Percentiles rank a stretch among this genome's conserved stretches.
Evolutionary conservation across 805 yeast species (phyloP).

Genomic region (Starmerella scarabaei): DNA sequence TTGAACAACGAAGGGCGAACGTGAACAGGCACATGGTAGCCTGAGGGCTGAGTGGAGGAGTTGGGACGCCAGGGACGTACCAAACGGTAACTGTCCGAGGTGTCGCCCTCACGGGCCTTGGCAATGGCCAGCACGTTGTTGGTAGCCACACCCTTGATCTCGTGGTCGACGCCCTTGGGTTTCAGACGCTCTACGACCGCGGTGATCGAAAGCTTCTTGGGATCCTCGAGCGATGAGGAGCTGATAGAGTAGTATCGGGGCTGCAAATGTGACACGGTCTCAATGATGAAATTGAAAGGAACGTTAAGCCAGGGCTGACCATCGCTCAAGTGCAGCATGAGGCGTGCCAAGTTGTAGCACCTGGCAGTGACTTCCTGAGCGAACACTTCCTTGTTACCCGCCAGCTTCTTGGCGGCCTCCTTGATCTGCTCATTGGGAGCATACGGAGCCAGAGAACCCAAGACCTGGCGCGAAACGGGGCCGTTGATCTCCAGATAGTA

Average conservation of each 20-base stretch:
- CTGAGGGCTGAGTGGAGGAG: constrained; percentile 23
- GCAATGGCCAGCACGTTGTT: constrained; percentile 69
- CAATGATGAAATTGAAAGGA: constrained; percentile 76
- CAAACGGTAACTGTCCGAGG: constrained; percentile 47
- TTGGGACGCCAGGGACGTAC: constrained; percentile 67
- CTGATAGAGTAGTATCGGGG: constrained; percentile 96
- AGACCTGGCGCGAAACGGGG: constrained; percentile 79
- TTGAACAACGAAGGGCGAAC: constrained; percentile 91
- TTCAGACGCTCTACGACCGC: constrained; percentile 71
- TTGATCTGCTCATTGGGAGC: constrained; percentile 59
- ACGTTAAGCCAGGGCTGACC: constrained; percentile 60
- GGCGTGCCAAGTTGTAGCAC: constrained; percentile 63
- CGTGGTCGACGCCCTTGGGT: constrained; percentile 27
- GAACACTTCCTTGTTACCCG: constrained; percentile 56
- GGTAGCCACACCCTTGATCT: constrained; percentile 79
- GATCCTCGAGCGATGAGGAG: constrained; percentile 69
- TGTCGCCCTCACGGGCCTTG: constrained; percentile 39
- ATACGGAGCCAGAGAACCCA: constrained; percentile 59
- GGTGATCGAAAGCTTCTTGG: constrained; percentile 64
- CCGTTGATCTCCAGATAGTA: constrained; percentile 86
- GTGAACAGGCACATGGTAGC: constrained; percentile 65
- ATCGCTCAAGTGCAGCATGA: constrained; percentile 46
- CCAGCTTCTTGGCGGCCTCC: constrained; percentile 37
- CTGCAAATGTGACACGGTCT: constrained; percentile 65
- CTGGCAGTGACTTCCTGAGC: constrained; percentile 49